Conservation (phyloP, 2,329 filamentous ascomycete genomes). For the Capronia americana region DNA sequence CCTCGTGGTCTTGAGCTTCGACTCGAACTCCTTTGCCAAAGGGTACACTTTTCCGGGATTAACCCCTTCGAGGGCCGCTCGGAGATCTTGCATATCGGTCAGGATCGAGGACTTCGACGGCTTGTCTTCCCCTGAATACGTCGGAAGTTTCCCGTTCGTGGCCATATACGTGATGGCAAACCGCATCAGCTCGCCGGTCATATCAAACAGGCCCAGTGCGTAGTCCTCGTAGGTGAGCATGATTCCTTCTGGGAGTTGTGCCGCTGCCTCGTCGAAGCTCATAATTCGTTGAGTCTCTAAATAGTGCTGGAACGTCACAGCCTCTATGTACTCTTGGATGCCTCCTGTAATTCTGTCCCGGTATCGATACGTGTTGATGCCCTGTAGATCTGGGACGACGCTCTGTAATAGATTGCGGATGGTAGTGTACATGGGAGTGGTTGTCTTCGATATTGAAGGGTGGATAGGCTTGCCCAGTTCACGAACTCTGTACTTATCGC, state of each 20-base stretch:
- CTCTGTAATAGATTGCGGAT: constrained; percentile 72
- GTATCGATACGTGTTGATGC: constrained; percentile 84
- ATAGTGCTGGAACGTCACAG: constrained; percentile 87
- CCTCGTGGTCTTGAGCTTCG: constrained; percentile 86
- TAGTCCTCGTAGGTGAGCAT: constrained; percentile 81
- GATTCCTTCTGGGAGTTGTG: constrained; percentile 57
- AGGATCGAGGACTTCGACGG: constrained; percentile 68
- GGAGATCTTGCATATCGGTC: constrained; percentile 78
- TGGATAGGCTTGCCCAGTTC: constrained; percentile 61
- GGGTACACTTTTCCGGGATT: constrained; percentile 60
- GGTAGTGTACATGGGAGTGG: constrained; percentile 70
- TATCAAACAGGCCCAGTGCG: constrained; percentile 86
- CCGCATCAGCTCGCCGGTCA: constrained; percentile 95
- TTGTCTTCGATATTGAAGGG: constrained; percentile 71
- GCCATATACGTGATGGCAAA: constrained; percentile 91
- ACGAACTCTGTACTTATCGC: constrained; percentile 45
- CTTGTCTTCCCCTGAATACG: background rate
- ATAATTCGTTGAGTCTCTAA: constrained; percentile 78
- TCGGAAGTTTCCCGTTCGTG: constrained; percentile 51
- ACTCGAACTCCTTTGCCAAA: constrained; percentile 68
- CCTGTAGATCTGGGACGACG: constrained; percentile 75
- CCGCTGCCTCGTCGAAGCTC: constrained; percentile 65
- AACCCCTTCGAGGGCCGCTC: constrained; percentile 77
- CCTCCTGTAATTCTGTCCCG: constrained; percentile 75
- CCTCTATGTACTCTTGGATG: constrained; percentile 94